Percentiles rank a stretch among this genome's conserved stretches.
phyloP scores from a whole-genome alignment of 2,329 filamentous ascomycete genomes.

The Dactylellina drechsleri region DNA sequence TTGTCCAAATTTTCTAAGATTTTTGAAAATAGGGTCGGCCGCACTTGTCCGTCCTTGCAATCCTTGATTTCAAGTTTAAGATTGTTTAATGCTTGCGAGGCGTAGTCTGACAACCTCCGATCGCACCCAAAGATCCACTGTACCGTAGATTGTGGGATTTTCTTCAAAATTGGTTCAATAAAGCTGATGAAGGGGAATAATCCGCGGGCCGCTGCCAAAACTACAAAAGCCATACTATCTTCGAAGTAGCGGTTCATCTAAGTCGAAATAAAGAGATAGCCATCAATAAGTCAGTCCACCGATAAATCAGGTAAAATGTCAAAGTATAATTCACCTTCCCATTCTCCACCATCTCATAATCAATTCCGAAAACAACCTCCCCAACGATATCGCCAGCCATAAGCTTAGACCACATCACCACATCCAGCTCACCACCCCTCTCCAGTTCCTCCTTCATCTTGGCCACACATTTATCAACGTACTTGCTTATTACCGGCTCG shows the following conservation, averaged over 20 bases:
- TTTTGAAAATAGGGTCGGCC: slow-evolving; percentile 5
- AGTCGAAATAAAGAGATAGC: too few species aligned
- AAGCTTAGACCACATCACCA: slow-evolving; percentile 27
- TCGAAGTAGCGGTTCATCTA: background rate
- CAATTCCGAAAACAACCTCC: slow-evolving; percentile 18
- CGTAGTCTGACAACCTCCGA: too few species aligned
- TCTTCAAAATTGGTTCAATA: too few species aligned
- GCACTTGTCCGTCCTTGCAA: slow-evolving; percentile 8
- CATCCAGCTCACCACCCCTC: background rate
- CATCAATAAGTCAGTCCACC: too few species aligned
- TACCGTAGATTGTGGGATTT: too few species aligned
- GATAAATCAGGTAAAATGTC: too few species aligned
- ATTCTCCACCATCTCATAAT: slow-evolving; percentile 26
- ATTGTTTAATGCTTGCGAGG: background rate
- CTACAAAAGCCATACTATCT: background rate
- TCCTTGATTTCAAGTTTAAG: background rate
- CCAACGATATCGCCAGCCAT: slow-evolving; percentile 16
- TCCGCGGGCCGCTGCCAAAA: background rate
- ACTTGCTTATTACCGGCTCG: slow-evolving; percentile 9
- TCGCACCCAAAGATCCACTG: too few species aligned
- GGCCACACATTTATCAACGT: slow-evolving; percentile 8
- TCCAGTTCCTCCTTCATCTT: slow-evolving; percentile 10
- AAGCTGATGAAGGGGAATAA: too few species aligned
- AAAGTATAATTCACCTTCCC: slow-evolving; percentile 4
- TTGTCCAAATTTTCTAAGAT: slow-evolving; percentile 3